Conservation (phyloP, 495 filamentous ascomycete genomes). For the Neurospora sp. region DNA sequence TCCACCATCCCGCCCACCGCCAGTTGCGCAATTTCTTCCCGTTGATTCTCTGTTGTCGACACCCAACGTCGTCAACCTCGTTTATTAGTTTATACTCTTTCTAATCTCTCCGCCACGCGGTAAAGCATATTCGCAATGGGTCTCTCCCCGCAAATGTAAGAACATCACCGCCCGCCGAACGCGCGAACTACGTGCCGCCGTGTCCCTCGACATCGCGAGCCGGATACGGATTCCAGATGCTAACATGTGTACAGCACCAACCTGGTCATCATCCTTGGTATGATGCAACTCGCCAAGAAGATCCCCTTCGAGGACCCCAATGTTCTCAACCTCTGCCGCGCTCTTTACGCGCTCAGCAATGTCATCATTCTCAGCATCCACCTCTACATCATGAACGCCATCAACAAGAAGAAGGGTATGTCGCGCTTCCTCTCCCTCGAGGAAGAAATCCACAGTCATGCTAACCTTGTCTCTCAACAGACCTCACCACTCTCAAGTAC, state of each 20-base stretch:
- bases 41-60: not conserved
- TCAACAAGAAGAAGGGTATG: conserved; percentile 93
- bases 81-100: not conserved
- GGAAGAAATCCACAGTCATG: not conserved
- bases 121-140: not conserved
- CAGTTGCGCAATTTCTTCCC: not conserved
- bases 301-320: conserved; percentile 88
- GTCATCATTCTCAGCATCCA: conserved; percentile 77
- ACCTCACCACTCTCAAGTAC: conserved; percentile 96
- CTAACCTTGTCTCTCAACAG: conserved; percentile 35
- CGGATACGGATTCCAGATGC: not conserved
- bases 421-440: not conserved
- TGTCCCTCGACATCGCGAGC: not conserved
- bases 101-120: not conserved
- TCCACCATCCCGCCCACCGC: not conserved
- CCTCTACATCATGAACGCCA: conserved; percentile 67
- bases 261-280: conserved; percentile 84
- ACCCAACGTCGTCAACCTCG: not conserved
- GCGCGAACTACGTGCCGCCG: not conserved
- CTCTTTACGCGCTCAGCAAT: conserved; percentile 76
- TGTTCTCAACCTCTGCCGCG: conserved; percentile 75
- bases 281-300: conserved; percentile 97
- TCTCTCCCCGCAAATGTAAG: not conserved
- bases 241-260: conserved; percentile 55
- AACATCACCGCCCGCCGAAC: not conserved